Percentiles rank a stretch among this genome's conserved stretches.
Evolutionary conservation across 805 yeast species (phyloP).

Genomic region (Lipomyces yamanashiensis): DNA sequence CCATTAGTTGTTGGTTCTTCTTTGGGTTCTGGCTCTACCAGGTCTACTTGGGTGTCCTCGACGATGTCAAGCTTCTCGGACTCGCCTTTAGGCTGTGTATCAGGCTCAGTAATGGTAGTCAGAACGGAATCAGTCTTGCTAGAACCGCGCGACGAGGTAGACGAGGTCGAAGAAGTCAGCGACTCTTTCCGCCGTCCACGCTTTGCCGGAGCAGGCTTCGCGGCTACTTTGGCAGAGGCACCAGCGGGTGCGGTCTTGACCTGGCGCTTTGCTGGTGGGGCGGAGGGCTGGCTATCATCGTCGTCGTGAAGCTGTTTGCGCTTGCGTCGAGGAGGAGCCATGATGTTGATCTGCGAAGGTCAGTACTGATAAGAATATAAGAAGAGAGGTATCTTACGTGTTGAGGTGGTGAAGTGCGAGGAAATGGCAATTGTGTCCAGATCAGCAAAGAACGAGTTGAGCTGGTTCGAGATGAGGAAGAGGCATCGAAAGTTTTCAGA

Average conservation of each 20-base stretch:
- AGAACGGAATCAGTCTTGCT: slow-evolving; percentile 12
- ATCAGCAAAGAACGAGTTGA: no score
- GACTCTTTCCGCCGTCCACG: slow-evolving; percentile 14
- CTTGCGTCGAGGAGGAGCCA: slow-evolving; percentile 22
- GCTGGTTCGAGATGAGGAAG: no score
- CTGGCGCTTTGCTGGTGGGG: slow-evolving; percentile 16
- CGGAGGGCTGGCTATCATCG: not conserved
- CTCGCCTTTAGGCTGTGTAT: slow-evolving; percentile 6
- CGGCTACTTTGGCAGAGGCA: not conserved
- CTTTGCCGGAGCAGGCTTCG: slow-evolving; percentile 9
- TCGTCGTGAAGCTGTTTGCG: slow-evolving; percentile 21
- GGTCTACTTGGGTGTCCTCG: slow-evolving; percentile 19
- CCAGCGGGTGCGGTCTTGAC: not conserved
- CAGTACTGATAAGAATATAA: not conserved
- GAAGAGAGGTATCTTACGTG: no score
- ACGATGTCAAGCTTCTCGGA: not conserved
- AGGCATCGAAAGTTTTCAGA: no score
- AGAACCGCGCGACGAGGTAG: not conserved
- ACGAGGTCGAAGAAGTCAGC: slow-evolving; percentile 1
- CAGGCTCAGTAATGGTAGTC: slow-evolving; percentile 29
- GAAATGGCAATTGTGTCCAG: not conserved
- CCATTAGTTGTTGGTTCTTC: slow-evolving; percentile 1
- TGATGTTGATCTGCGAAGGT: not conserved
- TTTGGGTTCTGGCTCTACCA: not conserved
- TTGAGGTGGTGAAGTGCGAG: no score